Evolutionary conservation across 306 rosid species (phyloP), one percentile per base, ranked within the genome.

Genomic region (Macrotyloma uniflorum): DNA sequence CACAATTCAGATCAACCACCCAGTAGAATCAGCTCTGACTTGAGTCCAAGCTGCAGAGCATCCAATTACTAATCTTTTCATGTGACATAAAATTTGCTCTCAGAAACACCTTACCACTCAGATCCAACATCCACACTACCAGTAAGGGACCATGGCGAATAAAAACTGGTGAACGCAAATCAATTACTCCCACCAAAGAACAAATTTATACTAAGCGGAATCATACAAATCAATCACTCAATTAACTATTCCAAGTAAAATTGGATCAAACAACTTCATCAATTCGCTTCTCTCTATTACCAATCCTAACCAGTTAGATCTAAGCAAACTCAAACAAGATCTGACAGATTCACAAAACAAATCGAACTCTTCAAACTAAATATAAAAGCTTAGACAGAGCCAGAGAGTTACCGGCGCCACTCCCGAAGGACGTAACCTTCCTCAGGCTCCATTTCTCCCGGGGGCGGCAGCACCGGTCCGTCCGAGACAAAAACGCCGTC

Each of bases 351-450:
- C 70, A 70, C 75, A 77, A 16, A 61, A 1, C 61, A 13, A 59
- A 12, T 15, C 15, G 5, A 11, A 42, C 47, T 42, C 14, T 42
- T 42, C 13, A 42, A 11, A 23, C 40, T 42, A 24, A 42, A 74
- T 45, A 1, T 45, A 46, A 33, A 19, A 58, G 5, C 45, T 65
- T 15, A 67, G 23, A 18, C 54, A 67, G 0, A 24, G 20, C 33
- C 23, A 35, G 53, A 72, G n/a, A 47, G 54, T 91, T 75, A 96
- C 99, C 97, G 89, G 79, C 99, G 89, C 99, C 99, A 96, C 82
- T 96, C 98, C 7, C 99, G 98, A 67, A 96, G 91, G 42, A 82
- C 93, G 54, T 62, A 66, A 8, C 99, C 99, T 87, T 96, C 99
- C 79, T 96, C 99, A 13, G 87, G 70, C 67, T 74, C 96, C 96